Evolutionary conservation across 176 grass and related monocot species (phyloP), one percentile per base, ranked within the genome.

Genomic region (Carex parvula): DNA sequence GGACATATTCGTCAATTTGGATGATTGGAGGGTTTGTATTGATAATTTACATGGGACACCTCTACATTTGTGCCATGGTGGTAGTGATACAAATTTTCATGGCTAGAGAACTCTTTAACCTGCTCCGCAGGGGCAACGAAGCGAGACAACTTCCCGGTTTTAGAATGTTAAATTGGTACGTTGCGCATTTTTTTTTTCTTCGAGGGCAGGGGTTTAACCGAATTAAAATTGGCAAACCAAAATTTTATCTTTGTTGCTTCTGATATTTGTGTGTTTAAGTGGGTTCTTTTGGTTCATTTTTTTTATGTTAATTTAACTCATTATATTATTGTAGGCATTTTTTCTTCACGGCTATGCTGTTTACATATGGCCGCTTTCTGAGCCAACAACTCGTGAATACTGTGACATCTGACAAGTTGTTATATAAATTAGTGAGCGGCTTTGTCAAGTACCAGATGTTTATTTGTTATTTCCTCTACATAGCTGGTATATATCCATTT

Each of bases 391-490:
- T 97, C 89, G 94, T 93, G 67, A 97, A 93, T 78, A 97, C 94
- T 24, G 65, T 97, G 17, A 97, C 91, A 70, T 90, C 94, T 66
- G 94, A 97, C 82, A 93, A 91, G 86, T 85, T 97, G 50, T 77
- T 97, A 29, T 97, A 90, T 80, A 87, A 91, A 83, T 86, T 97
- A 55, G 94, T 97, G 62, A 90, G 89, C 42, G 79, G 71, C 53
- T 82, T 97, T 64, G 92, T 97, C 84, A 97, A 97, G 82, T 97
- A 97, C 79, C 94, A 97, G 70, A 97, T 97, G 94, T 90, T 97
- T 83, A 97, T 97, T 76, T 97, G 94, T 63, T 97, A 97, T 83
- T 97, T 97, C 70, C 86, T 97, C n/a, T 97, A 97, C 85, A 97
- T 97, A 86, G 91, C 94, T 87, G 94, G 94, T 97, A 87, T 81